These are phyloP conservation scores for Aspergillus sclerotiicarbonarius DNA, from an alignment of 495 filamentous ascomycete species.

Conservation along the genomic window DNA sequence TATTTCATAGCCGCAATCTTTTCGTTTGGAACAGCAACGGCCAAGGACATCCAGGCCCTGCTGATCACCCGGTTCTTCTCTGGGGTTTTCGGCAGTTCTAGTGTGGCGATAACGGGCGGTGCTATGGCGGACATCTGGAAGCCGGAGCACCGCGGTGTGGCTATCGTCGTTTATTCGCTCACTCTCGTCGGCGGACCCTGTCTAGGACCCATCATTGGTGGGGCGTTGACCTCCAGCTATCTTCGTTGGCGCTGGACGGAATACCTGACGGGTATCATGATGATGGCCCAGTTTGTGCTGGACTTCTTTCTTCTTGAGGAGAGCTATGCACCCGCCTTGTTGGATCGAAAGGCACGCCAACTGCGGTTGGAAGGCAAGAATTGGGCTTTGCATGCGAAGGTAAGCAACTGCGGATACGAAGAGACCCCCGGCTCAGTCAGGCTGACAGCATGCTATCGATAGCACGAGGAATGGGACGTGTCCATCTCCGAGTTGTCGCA, in stretches of 20 bases:
- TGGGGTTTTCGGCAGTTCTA: slow-evolving; percentile 53
- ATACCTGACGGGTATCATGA: slow-evolving; percentile 44
- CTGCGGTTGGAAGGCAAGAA: slow-evolving; percentile 52
- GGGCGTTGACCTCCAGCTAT: slow-evolving; percentile 39
- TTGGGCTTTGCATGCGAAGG: slow-evolving; percentile 49
- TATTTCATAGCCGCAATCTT: slow-evolving; percentile 10
- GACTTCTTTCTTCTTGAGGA: slow-evolving; percentile 46
- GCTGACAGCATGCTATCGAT: background rate
- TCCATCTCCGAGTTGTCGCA: slow-evolving; percentile 31
- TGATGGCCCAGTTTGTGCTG: slow-evolving; percentile 35
- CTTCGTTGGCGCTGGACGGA: slow-evolving; percentile 49
- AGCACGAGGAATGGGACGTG: slow-evolving; percentile 42
- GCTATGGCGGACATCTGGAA: slow-evolving; percentile 54
- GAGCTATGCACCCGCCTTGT: slow-evolving; percentile 48
- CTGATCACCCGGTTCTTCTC: slow-evolving; percentile 59
- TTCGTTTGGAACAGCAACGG: slow-evolving; percentile 47
- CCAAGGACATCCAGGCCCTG: slow-evolving; percentile 56
- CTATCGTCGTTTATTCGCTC: slow-evolving; percentile 55
- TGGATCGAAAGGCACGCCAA: slow-evolving; percentile 45
- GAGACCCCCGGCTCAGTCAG: background rate
- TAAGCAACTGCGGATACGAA: slow-evolving; percentile 8
- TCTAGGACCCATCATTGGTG: slow-evolving; percentile 47
- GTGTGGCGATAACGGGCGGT: slow-evolving; percentile 54
- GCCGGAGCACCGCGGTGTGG: slow-evolving; percentile 44
- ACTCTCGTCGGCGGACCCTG: slow-evolving; percentile 53